Percentiles rank a stretch among this genome's conserved stretches.
phyloP scores from a whole-genome alignment of 371 early-diverging fungal species.

The Entomophthora muscae region DNA sequence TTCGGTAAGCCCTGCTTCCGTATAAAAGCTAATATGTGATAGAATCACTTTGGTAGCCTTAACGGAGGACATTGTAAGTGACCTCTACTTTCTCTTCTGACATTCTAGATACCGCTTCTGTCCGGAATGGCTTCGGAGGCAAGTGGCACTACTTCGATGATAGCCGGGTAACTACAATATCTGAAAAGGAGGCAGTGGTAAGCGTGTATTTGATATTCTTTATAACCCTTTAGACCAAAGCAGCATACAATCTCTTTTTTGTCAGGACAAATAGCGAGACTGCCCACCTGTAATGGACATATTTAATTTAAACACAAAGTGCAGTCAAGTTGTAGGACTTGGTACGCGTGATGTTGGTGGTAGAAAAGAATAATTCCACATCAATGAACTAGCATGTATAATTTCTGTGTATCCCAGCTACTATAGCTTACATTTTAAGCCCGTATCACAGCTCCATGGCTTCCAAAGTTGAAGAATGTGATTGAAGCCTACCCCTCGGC shows the following conservation, averaged over 20 bases:
- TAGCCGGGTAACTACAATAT: constrained; percentile 50
- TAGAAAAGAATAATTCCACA: too few species aligned
- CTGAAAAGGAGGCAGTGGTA: constrained; percentile 42
- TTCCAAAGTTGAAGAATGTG: too few species aligned
- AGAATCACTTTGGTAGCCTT: constrained; percentile 82
- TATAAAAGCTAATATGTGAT: constrained; percentile 3
- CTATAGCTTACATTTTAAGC: too few species aligned
- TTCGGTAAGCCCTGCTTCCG: constrained; percentile 27
- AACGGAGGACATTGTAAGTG: constrained; percentile 72
- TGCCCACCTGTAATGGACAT: constrained; percentile 7
- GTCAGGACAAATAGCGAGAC: constrained; percentile 11
- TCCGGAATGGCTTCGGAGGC: constrained; percentile 49
- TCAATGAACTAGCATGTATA: too few species aligned
- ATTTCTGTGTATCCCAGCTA: too few species aligned
- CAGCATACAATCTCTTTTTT: constrained; percentile 12
- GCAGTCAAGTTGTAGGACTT: too few species aligned
- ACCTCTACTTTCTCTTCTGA: neutral
- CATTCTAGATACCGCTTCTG: constrained; percentile 66
- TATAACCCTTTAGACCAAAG: constrained; percentile 2
- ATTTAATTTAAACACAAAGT: too few species aligned
- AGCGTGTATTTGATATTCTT: constrained; percentile 6
- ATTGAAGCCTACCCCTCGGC: too few species aligned
- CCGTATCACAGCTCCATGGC: too few species aligned
- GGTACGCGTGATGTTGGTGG: too few species aligned
- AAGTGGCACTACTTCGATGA: constrained; percentile 93